phyloP scores from a whole-genome alignment of 129 eudicot species.

The Cynara cardunculus region DNA sequence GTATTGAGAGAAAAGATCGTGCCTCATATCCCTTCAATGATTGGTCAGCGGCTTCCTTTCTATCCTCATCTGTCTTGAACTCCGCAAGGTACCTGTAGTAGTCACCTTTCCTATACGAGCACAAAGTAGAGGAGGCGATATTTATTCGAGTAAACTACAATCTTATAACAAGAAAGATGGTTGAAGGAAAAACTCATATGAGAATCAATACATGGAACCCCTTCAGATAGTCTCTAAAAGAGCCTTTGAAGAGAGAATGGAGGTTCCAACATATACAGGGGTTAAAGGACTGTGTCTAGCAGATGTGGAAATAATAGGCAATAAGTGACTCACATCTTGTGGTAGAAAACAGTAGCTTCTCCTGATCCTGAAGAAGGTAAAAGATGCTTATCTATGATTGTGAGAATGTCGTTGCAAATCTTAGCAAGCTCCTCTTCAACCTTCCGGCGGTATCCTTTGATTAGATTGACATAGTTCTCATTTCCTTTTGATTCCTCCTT shows the following conservation, averaged over 20 bases:
- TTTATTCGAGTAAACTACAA: neutral
- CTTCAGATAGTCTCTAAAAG: neutral
- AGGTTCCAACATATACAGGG: neutral
- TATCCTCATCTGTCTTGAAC: conserved; percentile 65
- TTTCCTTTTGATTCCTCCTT: conserved; percentile 82
- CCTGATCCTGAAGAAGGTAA: conserved; percentile 58
- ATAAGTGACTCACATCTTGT: conserved; percentile 60
- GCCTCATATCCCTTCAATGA: conserved; percentile 90
- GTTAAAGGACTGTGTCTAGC: neutral
- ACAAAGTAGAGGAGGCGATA: neutral
- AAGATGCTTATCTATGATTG: conserved; percentile 71
- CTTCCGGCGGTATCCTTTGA: conserved; percentile 70
- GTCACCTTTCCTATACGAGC: conserved; percentile 72
- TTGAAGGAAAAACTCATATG: neutral
- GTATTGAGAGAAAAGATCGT: conserved; percentile 19
- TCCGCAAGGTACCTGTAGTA: conserved; percentile 89
- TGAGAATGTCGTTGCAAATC: conserved; percentile 67
- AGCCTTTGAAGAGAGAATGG: neutral
- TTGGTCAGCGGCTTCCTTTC: conserved; percentile 73
- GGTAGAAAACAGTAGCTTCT: conserved; percentile 83
- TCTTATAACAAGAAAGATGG: neutral
- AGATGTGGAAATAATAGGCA: neutral
- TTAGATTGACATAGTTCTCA: conserved; percentile 62
- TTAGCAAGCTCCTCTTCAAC: conserved; percentile 85
- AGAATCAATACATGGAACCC: neutral